These are phyloP conservation scores for Ailanthus altissimus DNA, from an alignment of 345 rosid species.

Conservation along the genomic window DNA sequence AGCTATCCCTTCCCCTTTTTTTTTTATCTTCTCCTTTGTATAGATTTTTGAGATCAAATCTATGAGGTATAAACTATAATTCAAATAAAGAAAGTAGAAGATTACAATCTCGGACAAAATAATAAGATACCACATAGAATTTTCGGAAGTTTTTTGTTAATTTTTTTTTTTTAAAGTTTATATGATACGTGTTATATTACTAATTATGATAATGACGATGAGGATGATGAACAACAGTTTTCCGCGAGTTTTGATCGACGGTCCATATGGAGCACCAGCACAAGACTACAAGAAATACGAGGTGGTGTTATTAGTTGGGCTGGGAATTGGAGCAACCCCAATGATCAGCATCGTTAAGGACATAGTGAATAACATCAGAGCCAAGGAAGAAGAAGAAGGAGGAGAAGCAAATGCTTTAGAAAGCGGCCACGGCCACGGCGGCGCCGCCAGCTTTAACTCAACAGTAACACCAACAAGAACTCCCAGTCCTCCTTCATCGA, in stretches of 20 bases:
- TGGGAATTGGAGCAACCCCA: slow-evolving; percentile 89
- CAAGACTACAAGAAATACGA: slow-evolving; percentile 82
- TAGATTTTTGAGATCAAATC: too few species aligned
- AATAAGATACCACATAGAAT: too few species aligned
- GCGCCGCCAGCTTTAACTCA: not conserved
- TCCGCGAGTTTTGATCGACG: slow-evolving; percentile 72
- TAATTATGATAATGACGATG: not conserved
- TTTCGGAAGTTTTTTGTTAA: not conserved
- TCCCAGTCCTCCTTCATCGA: slow-evolving; percentile 33
- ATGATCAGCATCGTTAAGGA: slow-evolving; percentile 88
- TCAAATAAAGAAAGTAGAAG: too few species aligned
- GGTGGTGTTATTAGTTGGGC: slow-evolving; percentile 70
- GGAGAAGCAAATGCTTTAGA: slow-evolving; percentile 33
- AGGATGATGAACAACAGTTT: slow-evolving; percentile 41
- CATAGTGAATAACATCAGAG: slow-evolving; percentile 65
- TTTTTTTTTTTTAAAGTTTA: not conserved
- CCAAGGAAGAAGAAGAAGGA: slow-evolving; percentile 44
- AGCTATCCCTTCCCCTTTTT: too few species aligned
- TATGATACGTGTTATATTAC: not conserved
- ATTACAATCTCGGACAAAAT: too few species aligned
- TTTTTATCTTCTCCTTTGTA: too few species aligned
- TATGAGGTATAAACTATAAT: too few species aligned
- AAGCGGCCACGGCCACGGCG: slow-evolving; percentile 22
- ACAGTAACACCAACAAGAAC: slow-evolving; percentile 12
- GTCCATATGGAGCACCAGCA: slow-evolving; percentile 91